Percentiles rank a stretch among this genome's conserved stretches.
Evolutionary conservation across 2,329 filamentous ascomycete species (phyloP).

Genomic region (Phialophora tarda): DNA sequence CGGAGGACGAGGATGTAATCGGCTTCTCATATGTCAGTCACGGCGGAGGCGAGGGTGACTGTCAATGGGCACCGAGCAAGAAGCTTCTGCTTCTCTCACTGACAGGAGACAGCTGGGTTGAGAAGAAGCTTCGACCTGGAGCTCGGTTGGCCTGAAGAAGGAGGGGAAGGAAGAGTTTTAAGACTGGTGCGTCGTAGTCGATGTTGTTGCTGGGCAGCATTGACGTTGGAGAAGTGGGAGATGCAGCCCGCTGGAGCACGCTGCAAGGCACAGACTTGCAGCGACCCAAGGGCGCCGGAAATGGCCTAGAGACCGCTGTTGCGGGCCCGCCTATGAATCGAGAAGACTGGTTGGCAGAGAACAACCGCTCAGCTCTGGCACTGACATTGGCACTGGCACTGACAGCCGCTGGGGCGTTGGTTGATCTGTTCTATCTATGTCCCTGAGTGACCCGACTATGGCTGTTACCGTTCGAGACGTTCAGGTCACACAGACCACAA

Average conservation of each 20-base stretch:
- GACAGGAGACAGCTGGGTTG: constrained; percentile 25
- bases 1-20: constrained; percentile 11
- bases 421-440: constrained; percentile 5
- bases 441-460: not conserved
- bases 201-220: constrained; percentile 39
- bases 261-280: constrained; percentile 20
- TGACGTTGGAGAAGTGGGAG: constrained; percentile 28
- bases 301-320: constrained; percentile 12
- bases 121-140: constrained; percentile 34
- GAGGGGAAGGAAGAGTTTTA: constrained; percentile 34
- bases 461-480: constrained; percentile 16
- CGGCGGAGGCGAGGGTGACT: constrained; percentile 13
- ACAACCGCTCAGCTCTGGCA: constrained; percentile 14
- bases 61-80: constrained; percentile 27
- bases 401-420: constrained; percentile 21
- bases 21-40: constrained; percentile 14
- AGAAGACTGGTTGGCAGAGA: constrained; percentile 25
- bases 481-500: constrained; percentile 19
- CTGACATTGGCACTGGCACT: constrained; percentile 18
- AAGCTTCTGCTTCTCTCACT: constrained; percentile 23
- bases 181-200: constrained; percentile 29
- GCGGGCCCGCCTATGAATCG: constrained; percentile 22
- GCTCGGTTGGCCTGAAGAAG: constrained; percentile 34
- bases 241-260: constrained; percentile 9
- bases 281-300: constrained; percentile 11